These are phyloP conservation scores for Cytospora chrysosperma DNA, from an alignment of 2,329 filamentous ascomycete species.

Conservation along the genomic window DNA sequence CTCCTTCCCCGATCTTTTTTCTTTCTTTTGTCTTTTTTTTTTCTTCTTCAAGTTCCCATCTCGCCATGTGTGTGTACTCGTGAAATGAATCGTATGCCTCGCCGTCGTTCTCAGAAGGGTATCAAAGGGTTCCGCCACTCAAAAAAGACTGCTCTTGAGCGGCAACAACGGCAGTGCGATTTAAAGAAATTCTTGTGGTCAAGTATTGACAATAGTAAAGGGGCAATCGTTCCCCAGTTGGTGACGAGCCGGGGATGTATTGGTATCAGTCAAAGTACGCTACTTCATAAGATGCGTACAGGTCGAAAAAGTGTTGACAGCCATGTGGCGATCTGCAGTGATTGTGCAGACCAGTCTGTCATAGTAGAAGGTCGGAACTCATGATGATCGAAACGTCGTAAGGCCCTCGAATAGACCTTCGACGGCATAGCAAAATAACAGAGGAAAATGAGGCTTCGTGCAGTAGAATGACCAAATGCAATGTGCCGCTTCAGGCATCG, in stretches of 20 bases:
- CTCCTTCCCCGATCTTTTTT: background rate
- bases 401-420: slow-evolving; percentile 1
- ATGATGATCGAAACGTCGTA: slow-evolving; percentile 7
- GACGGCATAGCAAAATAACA: slow-evolving; percentile 11
- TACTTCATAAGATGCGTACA: background rate
- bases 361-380: slow-evolving; percentile 1
- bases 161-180: background rate
- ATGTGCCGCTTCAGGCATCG: slow-evolving; percentile 22
- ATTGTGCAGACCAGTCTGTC: slow-evolving; percentile 10
- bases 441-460: slow-evolving; percentile 13
- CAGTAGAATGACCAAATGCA: slow-evolving; percentile 21
- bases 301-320: slow-evolving; percentile 7
- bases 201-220: slow-evolving; percentile 11
- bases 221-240: slow-evolving; percentile 16
- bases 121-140: slow-evolving; percentile 12
- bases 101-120: slow-evolving; percentile 13
- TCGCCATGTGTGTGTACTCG: slow-evolving; percentile 14
- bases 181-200: slow-evolving; percentile 9
- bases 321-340: slow-evolving; percentile 6
- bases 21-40: background rate
- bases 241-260: slow-evolving; percentile 20
- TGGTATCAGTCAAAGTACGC: slow-evolving; percentile 8
- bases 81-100: slow-evolving; percentile 16
- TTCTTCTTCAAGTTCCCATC: slow-evolving; percentile 10
- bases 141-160: background rate